Base-by-base conservation (phyloP, 805 yeast species). In the Lachancea sp. region DNA sequence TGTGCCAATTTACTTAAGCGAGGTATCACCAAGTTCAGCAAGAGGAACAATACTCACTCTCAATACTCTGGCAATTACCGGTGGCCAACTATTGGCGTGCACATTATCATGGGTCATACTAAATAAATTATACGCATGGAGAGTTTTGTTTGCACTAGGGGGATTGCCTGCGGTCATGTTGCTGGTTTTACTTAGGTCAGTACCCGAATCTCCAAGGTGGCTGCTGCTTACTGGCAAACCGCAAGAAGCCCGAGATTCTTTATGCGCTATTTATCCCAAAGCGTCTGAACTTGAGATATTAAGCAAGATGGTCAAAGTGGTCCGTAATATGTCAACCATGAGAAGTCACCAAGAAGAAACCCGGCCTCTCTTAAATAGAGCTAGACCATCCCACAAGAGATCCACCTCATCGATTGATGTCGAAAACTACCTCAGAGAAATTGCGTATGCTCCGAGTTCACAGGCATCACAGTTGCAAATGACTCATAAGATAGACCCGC, bases 1-100 rank as follows among this genome's bases (percentile, higher is more conserved):
- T 29, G 77, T 79, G 2, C 90, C 82, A 0, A 67, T 75, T 11
- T 76, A 72, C 52, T 62, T 76, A 11, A 69, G 78, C 18, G 83
- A 77, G 52, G 61, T 74, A 20, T 64, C 74, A 3, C 73, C 75
- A 2, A 58, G 69, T 3, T 58, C 51, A 17, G 54, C 56, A 8
- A 60, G 74, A 48, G 72, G 73, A 2, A 54, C 59, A 2, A 50
- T 67, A 30, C 48, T 65, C 39, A 64, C 69, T 7, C 51, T 68
- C 38, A 67, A 66, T 52, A 62, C 68, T 1, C 41, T 66, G 26
- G 65, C 69, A 38, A 72, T 75, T 58, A 78, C 72, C 44, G 76
- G 68, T 40, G 74, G 71, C 44, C 80, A 67, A 63, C 68, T 60
- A 41, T 22, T 68, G n/a, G 72, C 77, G 2, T 67, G 69, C 38